phyloP scores from a whole-genome alignment of 164 flowering plant genomes.

The Santalum album region DNA sequence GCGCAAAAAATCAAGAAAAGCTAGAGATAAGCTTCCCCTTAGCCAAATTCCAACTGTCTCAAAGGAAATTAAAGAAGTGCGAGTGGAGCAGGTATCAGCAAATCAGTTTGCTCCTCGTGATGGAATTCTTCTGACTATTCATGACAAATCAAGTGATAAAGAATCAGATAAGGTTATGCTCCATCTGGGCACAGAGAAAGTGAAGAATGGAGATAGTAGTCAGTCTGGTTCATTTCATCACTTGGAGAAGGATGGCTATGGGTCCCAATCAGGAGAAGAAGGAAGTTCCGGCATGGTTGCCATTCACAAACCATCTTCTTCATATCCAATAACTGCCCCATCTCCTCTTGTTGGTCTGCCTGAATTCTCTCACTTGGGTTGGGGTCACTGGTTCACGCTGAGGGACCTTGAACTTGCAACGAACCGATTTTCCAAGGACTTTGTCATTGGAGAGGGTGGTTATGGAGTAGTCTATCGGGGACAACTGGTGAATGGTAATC shows the following conservation, averaged over 20 bases:
- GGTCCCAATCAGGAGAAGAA: conserved; percentile 63
- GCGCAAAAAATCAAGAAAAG: conserved; percentile 42
- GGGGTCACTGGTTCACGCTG: conserved; percentile 83
- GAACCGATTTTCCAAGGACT: conserved; percentile 52
- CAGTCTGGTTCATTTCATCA: conserved; percentile 51
- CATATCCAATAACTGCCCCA: conserved; percentile 51
- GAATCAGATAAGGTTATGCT: conserved; percentile 55
- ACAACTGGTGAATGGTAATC: conserved; percentile 49
- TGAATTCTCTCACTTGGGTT: conserved; percentile 69
- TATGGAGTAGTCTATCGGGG: conserved; percentile 68
- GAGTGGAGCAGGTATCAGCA: conserved; percentile 51
- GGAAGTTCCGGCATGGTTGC: conserved; percentile 38
- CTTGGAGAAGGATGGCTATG: conserved; percentile 30
- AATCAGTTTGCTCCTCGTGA: conserved; percentile 45
- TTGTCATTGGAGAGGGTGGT: conserved; percentile 70
- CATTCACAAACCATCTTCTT: conserved; percentile 34
- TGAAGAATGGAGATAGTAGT: conserved; percentile 38
- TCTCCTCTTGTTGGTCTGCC: conserved; percentile 63
- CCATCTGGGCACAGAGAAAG: conserved; percentile 41
- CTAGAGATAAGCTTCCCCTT: conserved; percentile 28
- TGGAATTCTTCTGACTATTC: conserved; percentile 52
- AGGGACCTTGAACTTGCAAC: conserved; percentile 74
- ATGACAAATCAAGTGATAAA: conserved; percentile 51
- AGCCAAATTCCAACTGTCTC: conserved; percentile 56
- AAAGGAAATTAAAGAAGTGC: conserved; percentile 65